Evolutionary conservation across 345 rosid species (phyloP).

Genomic region (Rhizophora apiculata): DNA sequence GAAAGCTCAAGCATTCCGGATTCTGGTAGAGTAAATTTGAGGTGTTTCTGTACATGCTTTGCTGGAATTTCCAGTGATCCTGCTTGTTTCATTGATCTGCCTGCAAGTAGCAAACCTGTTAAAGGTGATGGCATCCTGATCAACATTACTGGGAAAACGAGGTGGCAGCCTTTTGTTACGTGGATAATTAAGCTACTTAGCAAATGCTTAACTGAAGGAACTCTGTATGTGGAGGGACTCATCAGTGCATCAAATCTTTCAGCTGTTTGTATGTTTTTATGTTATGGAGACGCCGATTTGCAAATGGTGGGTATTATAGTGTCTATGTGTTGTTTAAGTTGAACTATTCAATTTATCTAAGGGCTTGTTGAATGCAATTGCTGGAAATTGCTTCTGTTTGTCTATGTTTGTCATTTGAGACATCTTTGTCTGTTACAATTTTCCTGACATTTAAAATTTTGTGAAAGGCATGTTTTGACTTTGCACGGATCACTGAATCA

Average conservation of each 20-base stretch:
- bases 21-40: constrained; percentile 35
- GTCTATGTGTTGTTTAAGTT: constrained; percentile 12
- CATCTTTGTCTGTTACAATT: constrained; percentile 24
- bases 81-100: constrained; percentile 60
- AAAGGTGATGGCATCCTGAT: constrained; percentile 68
- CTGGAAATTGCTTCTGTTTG: constrained; percentile 17
- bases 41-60: constrained; percentile 66
- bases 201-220: constrained; percentile 89
- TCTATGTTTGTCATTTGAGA: constrained; percentile 24
- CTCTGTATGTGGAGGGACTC: constrained; percentile 81
- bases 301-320: constrained; percentile 65
- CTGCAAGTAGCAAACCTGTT: constrained; percentile 50
- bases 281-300: constrained; percentile 72
- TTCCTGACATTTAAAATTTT: constrained; percentile 55
- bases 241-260: constrained; percentile 56
- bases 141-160: constrained; percentile 47
- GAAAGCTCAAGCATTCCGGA: constrained; percentile 29
- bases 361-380: constrained; percentile 17
- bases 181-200: constrained; percentile 76
- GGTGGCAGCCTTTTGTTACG: constrained; percentile 82
- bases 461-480: constrained; percentile 92
- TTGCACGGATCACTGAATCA: constrained; percentile 66
- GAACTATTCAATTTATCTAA: constrained; percentile 15
- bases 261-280: constrained; percentile 68
- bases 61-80: constrained; percentile 49